Percentiles rank a stretch among this genome's conserved stretches.
These are phyloP conservation scores for Myxozyma geophila DNA, from an alignment of 805 yeast genomes.

Conservation along the genomic window DNA sequence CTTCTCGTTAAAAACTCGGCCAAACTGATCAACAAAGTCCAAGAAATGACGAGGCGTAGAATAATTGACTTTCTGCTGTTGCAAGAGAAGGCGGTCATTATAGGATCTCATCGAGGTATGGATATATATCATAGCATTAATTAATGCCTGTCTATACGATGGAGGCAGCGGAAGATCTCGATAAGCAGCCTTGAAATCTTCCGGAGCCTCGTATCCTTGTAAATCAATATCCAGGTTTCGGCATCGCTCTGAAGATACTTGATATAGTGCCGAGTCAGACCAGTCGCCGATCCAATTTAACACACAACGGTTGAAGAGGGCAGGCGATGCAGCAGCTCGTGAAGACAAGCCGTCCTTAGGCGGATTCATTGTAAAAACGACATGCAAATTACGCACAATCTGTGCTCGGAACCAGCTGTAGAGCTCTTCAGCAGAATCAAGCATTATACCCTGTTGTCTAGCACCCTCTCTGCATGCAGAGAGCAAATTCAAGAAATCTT, in stretches of 20 bases:
- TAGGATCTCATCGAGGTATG: constrained; percentile 47
- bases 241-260: constrained; percentile 55
- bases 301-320: constrained; percentile 86
- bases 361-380: constrained; percentile 74
- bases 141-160: constrained; percentile 53
- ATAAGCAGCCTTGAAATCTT: constrained; percentile 23
- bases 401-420: constrained; percentile 74
- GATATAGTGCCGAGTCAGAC: constrained; percentile 56
- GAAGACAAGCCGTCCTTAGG: constrained; percentile 49
- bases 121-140: constrained; percentile 53
- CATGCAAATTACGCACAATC: constrained; percentile 75
- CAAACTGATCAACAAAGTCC: constrained; percentile 50
- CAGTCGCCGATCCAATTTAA: constrained; percentile 89
- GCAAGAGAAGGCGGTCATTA: constrained; percentile 7
- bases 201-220: constrained; percentile 50
- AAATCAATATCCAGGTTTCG: constrained; percentile 58
- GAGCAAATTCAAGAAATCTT: constrained; percentile 61
- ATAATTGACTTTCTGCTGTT: constrained; percentile 20
- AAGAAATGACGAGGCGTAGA: constrained; percentile 62
- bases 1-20: constrained; percentile 49
- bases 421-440: constrained; percentile 72
- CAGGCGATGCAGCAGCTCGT: constrained; percentile 75
- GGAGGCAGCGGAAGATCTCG: constrained; percentile 27
- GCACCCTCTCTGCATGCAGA: constrained; percentile 61
- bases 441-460: constrained; percentile 60